Evolutionary conservation across 257 asterid species (phyloP).

Genomic region (Scutellaria baicalensis): DNA sequence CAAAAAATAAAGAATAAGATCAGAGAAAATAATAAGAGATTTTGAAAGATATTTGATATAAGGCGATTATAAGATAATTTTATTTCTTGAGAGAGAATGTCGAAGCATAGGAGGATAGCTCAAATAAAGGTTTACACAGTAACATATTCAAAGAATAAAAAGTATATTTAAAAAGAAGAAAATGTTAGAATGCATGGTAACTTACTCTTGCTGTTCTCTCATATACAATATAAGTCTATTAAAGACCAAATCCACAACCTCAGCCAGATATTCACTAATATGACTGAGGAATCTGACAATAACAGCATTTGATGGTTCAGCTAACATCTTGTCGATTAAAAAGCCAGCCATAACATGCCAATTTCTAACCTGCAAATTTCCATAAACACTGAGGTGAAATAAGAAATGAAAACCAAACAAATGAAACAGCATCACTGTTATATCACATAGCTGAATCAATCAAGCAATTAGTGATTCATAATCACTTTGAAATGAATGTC

Average conservation of each 20-base stretch:
- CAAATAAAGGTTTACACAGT: neutral
- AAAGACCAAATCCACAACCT: slow-evolving; percentile 56
- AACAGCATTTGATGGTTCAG: slow-evolving; percentile 81
- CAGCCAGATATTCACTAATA: slow-evolving; percentile 75
- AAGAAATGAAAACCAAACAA: neutral
- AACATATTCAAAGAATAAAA: neutral
- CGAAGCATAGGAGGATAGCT: neutral
- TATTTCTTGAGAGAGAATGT: neutral
- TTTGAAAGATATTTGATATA: neutral
- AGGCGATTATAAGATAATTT: neutral
- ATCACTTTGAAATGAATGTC: neutral
- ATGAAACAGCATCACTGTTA: neutral
- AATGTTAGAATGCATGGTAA: slow-evolving; percentile 4
- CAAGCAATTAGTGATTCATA: neutral
- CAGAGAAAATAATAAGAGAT: neutral
- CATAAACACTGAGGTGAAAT: neutral
- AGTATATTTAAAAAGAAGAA: neutral
- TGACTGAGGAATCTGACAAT: slow-evolving; percentile 73
- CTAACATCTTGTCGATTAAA: slow-evolving; percentile 67
- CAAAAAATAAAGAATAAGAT: neutral
- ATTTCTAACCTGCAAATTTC: slow-evolving; percentile 58
- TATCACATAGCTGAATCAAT: neutral
- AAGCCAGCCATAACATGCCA: slow-evolving; percentile 57
- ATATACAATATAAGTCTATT: slow-evolving; percentile 41
- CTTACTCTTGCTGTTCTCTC: slow-evolving; percentile 58